Evolutionary conservation across 208 protist species (phyloP), one percentile per base, ranked within the genome.

Genomic region (Plasmodiophora brassicae): DNA sequence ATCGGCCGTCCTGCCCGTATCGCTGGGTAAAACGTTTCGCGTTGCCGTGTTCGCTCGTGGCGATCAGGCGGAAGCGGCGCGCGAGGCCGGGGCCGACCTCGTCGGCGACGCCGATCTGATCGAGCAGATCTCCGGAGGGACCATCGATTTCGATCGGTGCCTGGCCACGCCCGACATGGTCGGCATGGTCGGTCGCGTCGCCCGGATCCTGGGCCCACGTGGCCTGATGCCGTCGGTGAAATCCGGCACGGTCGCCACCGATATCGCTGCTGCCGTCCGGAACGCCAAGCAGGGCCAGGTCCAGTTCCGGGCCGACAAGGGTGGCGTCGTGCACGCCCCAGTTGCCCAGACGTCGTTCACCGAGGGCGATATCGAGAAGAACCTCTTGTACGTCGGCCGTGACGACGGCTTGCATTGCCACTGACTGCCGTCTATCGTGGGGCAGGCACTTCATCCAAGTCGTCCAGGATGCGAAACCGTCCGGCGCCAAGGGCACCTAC

Each of bases 141-240:
- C 0, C 0, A 22, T 91, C 46, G 60, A 89, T 28, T 91, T 92
- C 32, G 87, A 91, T 22, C 87, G 89, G 28, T 20, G 1, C 1
- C 41, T 92, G 8, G 89, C 90, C 45, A 91, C 90, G 28, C 90
- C 89, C 1, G 90, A 92, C 85, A 53, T 88, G 87, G 46, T 92
- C 65, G 88, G 86, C 0, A n/a, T 87, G 20, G 39, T 92, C 8
- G 53, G 71, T 0, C 85, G 88, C 41, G 71, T 89, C 0, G 90
- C 72, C 28, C 71, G 90, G 32, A 71, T 90, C 0, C 90, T 92
- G 28, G 90, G 90, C 0, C 90, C 90, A 1, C 83, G 84, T 36
- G 90, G 90, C 0, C 78, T 92, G 43, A 92, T 92, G 90, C 90
- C 90, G 39, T 84, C 46, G n/a, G 60, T 89, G 5, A 92, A 92